Base-by-base conservation (phyloP, 179 eudicot genomes). In the Silene coronaria region DNA sequence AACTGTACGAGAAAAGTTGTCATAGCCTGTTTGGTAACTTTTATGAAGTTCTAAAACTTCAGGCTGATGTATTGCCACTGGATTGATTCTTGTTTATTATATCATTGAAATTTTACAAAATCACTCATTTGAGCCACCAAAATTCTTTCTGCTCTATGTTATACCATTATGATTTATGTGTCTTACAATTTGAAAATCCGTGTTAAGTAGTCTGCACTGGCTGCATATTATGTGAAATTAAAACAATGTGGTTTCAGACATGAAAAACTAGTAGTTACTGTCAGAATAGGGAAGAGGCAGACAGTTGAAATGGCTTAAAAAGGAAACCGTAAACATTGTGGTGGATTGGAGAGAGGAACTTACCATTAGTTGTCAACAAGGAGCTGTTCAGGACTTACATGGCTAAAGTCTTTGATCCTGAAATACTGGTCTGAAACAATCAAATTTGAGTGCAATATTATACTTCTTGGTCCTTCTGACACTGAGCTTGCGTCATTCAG, bases 401-500 rank as follows among this genome's bases (percentile, higher is more conserved):
- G 51, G 11, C 51, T 45, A 5, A 28, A 32, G 70, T 66, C 24
- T 17, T 32, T n/a, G 48, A 32, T 66, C 48, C 16, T 17, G 5
- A 66, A 32, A 30, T 34, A 19, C 71, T 67, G 38, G 30, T 64
- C 16, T 64, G 3, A n/a, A 27, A 64, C n/a, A 13, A 30, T 17
- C 19, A 34, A 19, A 34, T 67, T 34, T 34, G 12, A 45, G 30
- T 64, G 38, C 36, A 28, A 28, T 17, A 36, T 45, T 45, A 63
- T 36, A 11, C 45, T 13, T 9, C 2, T 22, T 55, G 23, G 48
- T 45, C 61, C 30, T 27, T 55, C 64, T 80, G 75, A 78, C 65
- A 45, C 73, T 61, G 64, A 69, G 55, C 42, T 14, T 28, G 75
- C 66, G 48, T 77, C 71, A 57, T 75, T 38, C 84, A 95, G 99